Base-by-base conservation (phyloP, 352 stramenopile species). In the Thraustochytrium sp. region DNA sequence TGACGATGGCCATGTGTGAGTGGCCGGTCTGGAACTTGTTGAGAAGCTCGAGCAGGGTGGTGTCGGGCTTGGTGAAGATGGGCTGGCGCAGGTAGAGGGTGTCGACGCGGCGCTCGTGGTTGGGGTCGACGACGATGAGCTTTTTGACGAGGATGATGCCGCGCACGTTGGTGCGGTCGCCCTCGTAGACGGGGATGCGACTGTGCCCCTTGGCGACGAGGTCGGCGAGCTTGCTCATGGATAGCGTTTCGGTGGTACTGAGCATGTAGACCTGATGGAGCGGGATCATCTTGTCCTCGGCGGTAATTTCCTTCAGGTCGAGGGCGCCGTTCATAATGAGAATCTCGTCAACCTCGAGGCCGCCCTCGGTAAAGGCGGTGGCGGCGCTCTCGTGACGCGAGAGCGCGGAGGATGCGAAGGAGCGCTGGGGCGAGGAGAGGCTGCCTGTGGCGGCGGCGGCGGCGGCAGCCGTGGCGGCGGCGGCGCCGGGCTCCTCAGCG, bases 321-420 rank as follows among this genome's bases (percentile, higher is more conserved):
- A 98, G 77, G 13, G 93, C 92, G 40, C 94, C 95, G 83, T 96
- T 92, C 72, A 97, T 95, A 80, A 98, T 95, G 1, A 89, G 94
- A 1, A 97, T 92, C 87, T 97, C 93, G 82, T 97, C 92, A 29
- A 80, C 46, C 53, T 80, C 68, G 2, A 80, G 68, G 21, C 68
- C 68, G 18, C 26, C 34, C 5, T 68, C 68, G 0, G 68, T 63
- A 13, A 44, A 44, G 0, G 68, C 46, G 31, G 65, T 80, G 23
- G 68, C 68, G 23, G 31, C 23, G 48, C 31, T 80, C 21, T 34
- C 44, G n/a, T 9, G 44, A 44, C 37, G 31, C 31, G 65, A 55
- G 37, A 77, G 42, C 0, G 34, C 18, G 49, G 46, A n/a, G n/a
- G n/a, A n/a, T n/a, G n/a, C n/a, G n/a, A n/a, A n/a, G n/a, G n/a